Base-by-base conservation (phyloP, 1,284 basidiomycete genomes). In the Ceratobasidium sp. region DNA sequence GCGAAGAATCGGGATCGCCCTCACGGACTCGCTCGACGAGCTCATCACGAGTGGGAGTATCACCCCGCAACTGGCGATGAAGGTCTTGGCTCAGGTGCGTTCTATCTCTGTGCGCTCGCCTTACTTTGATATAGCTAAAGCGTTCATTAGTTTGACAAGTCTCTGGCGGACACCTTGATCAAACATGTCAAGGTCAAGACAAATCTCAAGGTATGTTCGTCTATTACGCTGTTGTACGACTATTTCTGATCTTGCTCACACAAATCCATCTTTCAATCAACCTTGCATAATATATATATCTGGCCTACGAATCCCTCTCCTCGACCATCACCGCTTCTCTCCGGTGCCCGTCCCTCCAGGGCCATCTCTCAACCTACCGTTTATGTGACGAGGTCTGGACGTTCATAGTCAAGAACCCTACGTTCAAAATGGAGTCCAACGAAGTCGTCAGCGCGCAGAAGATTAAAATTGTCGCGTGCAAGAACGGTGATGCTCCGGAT, bases 21-120 rank as follows among this genome's bases (percentile, higher is more conserved):
- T 99, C 72, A 98, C 97, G n/a, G 97, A 99, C 85, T 96, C 97
- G 76, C 89, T 99, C 78, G 97, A 99, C 83, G 97, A 99, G 84
- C 89, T 99, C 75, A 99, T 99, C 79, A 98, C 96, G 64, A 94
- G 92, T 77, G 97, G 97, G 1, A 92, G 95, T 73, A 98, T 99
- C 78, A 98, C 96, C 23, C 97, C 98, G 1, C 96, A 99, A 82
- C 83, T 99, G 75, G 97, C 97, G 14, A 96, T 98, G 93, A 94
- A 97, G 80, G 95, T 98, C 8, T 83, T 99, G 73, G 94, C 94
- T 80, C 95, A 98, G 92, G 96, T 97, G 75, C 62, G 86, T 30
- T 23, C 35, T 38, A 44, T 2, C 38, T 16, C 21, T 41, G n/a
- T 46, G 75, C 73, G 61, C 46, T 77, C 66, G 41, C 35, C 52